These are phyloP conservation scores for Rhododendron molle DNA, from an alignment of 148 eudicot species.

Conservation along the genomic window DNA sequence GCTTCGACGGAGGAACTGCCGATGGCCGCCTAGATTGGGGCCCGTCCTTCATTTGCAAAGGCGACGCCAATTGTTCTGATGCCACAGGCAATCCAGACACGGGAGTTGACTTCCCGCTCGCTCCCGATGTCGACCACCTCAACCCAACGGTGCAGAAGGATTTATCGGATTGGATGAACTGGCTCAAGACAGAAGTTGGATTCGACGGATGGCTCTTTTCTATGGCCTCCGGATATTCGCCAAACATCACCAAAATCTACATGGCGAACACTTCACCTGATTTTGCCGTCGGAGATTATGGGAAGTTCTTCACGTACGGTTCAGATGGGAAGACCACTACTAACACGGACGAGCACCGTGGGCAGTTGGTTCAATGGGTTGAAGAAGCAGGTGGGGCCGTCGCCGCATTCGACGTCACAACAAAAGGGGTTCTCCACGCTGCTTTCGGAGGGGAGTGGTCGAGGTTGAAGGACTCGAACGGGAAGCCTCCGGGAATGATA, in stretches of 20 bases:
- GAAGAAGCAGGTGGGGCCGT: constrained; percentile 39
- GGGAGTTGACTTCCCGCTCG: not conserved
- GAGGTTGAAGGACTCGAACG: constrained; percentile 55
- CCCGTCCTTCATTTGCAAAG: not conserved
- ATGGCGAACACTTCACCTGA: constrained; percentile 48
- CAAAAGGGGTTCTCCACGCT: constrained; percentile 59
- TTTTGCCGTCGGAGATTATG: constrained; percentile 60
- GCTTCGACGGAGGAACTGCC: not conserved
- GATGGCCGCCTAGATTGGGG: not conserved
- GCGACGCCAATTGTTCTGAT: not conserved
- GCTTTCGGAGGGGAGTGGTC: constrained; percentile 49
- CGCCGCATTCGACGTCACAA: constrained; percentile 63
- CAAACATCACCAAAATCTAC: constrained; percentile 41
- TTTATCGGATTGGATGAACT: not conserved
- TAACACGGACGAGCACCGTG: constrained; percentile 47
- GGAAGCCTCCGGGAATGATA: constrained; percentile 59
- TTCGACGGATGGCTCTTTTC: constrained; percentile 69
- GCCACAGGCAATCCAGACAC: not conserved
- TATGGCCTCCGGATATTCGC: constrained; percentile 50
- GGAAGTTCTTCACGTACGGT: constrained; percentile 33
- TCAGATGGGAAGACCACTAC: constrained; percentile 28
- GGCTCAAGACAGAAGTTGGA: constrained; percentile 40
- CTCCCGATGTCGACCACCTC: not conserved
- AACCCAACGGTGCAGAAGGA: not conserved
- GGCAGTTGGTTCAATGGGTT: constrained; percentile 48